These are phyloP conservation scores for Penicillium frequentans DNA, from an alignment of 2,329 filamentous ascomycete genomes.

Conservation along the genomic window DNA sequence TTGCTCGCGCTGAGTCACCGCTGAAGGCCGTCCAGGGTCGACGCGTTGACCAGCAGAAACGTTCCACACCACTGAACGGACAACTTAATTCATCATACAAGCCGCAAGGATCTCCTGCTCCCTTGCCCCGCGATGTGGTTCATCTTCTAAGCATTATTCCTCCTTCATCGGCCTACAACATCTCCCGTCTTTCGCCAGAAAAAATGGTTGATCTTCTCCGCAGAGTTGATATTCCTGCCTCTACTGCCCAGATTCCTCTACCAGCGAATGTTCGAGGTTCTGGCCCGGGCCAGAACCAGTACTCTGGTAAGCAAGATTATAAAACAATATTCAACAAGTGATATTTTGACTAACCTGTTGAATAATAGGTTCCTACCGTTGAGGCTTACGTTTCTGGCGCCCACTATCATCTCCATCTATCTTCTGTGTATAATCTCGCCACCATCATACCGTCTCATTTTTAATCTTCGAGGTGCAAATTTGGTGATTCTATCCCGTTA, in stretches of 20 bases:
- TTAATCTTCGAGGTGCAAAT: constrained; percentile 5
- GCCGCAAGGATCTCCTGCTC: constrained; percentile 58
- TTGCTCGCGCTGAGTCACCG: constrained; percentile 85
- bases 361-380: constrained; percentile 20
- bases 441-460: not conserved
- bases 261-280: constrained; percentile 34
- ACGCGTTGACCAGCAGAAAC: constrained; percentile 73
- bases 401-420: not conserved
- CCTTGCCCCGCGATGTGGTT: constrained; percentile 69
- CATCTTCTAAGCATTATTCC: constrained; percentile 72
- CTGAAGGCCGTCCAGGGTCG: constrained; percentile 87
- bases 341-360: not conserved
- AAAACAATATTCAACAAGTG: not conserved
- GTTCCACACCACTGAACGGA: constrained; percentile 39
- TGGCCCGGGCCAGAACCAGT: constrained; percentile 30
- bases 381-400: not conserved
- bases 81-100: constrained; percentile 42
- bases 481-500: not conserved
- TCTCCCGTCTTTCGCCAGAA: constrained; percentile 67
- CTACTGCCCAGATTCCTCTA: constrained; percentile 40
- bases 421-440: constrained; percentile 11
- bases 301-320: constrained; percentile 31
- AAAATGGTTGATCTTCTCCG: constrained; percentile 73
- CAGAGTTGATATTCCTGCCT: constrained; percentile 64
- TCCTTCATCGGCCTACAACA: constrained; percentile 68